Base-by-base conservation (phyloP, 805 yeast genomes). In the Ogataea minuta region DNA sequence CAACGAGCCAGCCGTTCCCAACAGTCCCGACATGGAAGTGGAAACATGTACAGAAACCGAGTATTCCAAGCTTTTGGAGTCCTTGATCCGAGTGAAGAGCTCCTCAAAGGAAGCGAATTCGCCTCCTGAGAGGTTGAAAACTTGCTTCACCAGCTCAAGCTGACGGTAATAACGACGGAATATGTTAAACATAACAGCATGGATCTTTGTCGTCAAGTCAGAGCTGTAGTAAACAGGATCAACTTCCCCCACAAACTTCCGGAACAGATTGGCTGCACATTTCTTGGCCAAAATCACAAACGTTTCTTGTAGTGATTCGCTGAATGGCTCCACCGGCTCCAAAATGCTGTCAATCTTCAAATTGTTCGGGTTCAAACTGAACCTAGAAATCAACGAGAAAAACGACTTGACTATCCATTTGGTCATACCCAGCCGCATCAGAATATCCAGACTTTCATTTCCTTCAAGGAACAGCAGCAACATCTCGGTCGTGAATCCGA, bases 381-480 rank as follows among this genome's bases (percentile, higher is more conserved):
- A 41, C 28, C 63, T 50, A 9, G 48, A 31, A 15, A 54, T 15
- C 11, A 56, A n/a, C 3, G 63, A 58, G 13, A 48, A 44, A 2
- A 42, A 23, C 7, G 49, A 34, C 21, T 39, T 41, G 2, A 53
- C 36, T 9, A 56, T 27, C 47, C 51, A 47, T 28, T 60, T 59
- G 21, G 56, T 44, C 20, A 49, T 24, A 6, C 44, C 26, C 11
- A 57, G 14, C 23, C 47, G 58, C 13, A 65, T 48, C 17, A 71
- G 41, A 1, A 70, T 62, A 6, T 50, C 54, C 7, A 72, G 58
- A 0, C 77, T 66, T 40, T 71, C 74, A 38, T 66, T 67, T 4
- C 74, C 68, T 46, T 71, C 74, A 39, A 72, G 67, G 34, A 57
- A 71, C 9, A 71, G 46, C 23, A 63, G 46, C 9, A 71, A 50